A percentile compares a stretch with the other conserved stretches of the same genome.
These are phyloP conservation scores for Thuja plicata DNA, from an alignment of 83 land plant species.

Conservation along the genomic window DNA sequence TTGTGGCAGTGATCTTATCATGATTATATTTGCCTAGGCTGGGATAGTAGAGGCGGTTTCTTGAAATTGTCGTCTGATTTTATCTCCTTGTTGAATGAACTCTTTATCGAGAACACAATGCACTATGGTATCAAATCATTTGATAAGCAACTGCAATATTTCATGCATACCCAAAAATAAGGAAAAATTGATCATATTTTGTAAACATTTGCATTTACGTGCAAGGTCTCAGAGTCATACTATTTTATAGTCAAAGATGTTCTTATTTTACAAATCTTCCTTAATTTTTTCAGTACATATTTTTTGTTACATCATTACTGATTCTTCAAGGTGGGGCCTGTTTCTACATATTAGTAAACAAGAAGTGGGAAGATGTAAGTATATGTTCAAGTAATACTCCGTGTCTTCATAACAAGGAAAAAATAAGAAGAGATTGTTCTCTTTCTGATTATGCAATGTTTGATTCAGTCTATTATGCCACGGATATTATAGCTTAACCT, in stretches of 20 bases:
- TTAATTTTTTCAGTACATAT: slow-evolving; percentile 10
- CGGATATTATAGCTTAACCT: neutral
- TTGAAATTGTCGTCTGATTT: neutral
- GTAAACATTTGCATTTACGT: neutral
- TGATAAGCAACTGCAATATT: neutral
- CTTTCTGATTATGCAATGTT: neutral
- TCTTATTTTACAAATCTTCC: neutral
- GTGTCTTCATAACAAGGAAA: neutral
- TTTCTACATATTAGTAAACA: neutral
- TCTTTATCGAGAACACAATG: neutral
- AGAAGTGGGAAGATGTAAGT: slow-evolving; percentile 13
- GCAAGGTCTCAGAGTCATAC: neutral
- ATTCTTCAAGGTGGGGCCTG: neutral
- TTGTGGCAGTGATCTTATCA: neutral
- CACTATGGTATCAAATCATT: neutral
- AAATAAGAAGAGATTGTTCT: neutral
- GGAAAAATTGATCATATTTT: neutral
- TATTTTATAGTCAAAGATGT: neutral
- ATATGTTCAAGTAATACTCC: neutral
- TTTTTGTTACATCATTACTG: neutral
- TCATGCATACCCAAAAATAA: neutral
- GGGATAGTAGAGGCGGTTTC: neutral
- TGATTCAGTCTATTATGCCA: neutral
- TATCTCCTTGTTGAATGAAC: neutral
- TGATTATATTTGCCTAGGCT: neutral